Conservation (phyloP, 495 filamentous ascomycete species). For the Aspergillus haitiensis region DNA sequence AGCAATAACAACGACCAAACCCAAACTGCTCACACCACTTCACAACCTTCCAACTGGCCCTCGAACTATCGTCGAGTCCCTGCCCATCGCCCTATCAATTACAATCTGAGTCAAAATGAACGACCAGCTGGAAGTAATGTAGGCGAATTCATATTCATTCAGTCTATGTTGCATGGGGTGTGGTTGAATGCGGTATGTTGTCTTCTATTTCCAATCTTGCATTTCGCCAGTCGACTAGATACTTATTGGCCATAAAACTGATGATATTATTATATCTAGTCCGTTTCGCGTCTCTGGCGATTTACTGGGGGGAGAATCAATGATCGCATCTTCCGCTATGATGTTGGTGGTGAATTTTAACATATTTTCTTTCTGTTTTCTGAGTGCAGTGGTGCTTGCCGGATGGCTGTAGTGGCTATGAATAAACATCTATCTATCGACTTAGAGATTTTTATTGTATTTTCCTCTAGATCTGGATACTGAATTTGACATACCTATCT, state of each 20-base stretch:
- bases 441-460: no score
- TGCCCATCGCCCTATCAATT: conserved; percentile 49
- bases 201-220: neutral
- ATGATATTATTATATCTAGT: conserved; percentile 23
- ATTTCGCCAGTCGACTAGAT: neutral
- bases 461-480: no score
- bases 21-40: conserved; percentile 4
- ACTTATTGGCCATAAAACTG: neutral
- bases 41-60: conserved; percentile 40
- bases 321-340: conserved; percentile 44
- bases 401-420: no score
- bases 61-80: conserved; percentile 50
- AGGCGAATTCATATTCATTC: conserved; percentile 47
- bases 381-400: no score
- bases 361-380: conserved; percentile 3
- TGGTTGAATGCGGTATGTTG: conserved; percentile 52
- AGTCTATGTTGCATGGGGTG: conserved; percentile 54
- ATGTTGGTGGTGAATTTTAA: conserved; percentile 54
- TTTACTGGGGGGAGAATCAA: conserved; percentile 47
- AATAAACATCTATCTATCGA: no score
- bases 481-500: no score
- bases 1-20: neutral
- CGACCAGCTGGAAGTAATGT: conserved; percentile 44
- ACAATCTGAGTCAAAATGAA: conserved; percentile 39
- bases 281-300: conserved; percentile 41